Percentiles rank a stretch among this genome's conserved stretches.
phyloP scores from a whole-genome alignment of 805 yeast species.

The Candida arabinofermentans region DNA sequence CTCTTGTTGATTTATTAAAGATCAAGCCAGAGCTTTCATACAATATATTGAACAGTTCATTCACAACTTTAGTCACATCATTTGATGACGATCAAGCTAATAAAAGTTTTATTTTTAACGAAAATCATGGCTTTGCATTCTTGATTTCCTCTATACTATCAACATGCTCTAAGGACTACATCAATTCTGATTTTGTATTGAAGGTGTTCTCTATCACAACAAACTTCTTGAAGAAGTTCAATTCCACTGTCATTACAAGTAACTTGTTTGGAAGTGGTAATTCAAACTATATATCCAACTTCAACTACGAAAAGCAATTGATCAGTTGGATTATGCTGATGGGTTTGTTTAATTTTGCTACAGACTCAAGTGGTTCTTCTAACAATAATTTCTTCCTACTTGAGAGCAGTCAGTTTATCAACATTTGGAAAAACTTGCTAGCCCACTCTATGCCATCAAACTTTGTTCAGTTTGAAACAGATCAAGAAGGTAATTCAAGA shows the following conservation, averaged over 20 bases:
- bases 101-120: conserved; percentile 20
- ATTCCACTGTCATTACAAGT: conserved; percentile 32
- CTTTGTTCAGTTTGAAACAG: conserved; percentile 29
- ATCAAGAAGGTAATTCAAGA: conserved; percentile 29
- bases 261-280: conserved; percentile 30
- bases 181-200: conserved; percentile 30
- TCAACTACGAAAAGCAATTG: conserved; percentile 34
- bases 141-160: conserved; percentile 31
- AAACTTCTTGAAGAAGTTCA: conserved; percentile 30
- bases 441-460: conserved; percentile 45
- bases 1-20: conserved; percentile 31
- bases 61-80: conserved; percentile 32
- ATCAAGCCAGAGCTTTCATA: conserved; percentile 30
- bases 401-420: conserved; percentile 54
- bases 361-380: conserved; percentile 21
- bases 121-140: conserved; percentile 30
- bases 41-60: conserved; percentile 31
- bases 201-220: conserved; percentile 27
- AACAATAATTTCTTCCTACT: conserved; percentile 51
- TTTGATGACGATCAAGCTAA: conserved; percentile 31
- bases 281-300: conserved; percentile 26
- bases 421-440: conserved; percentile 60
- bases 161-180: conserved; percentile 25
- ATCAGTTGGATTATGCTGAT: conserved; percentile 59
- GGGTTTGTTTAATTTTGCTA: conserved; percentile 56